A percentile compares a stretch with the other conserved stretches of the same genome.
Evolutionary conservation across 2,329 filamentous ascomycete species (phyloP).

Genomic region (Penicillium sumatraense): DNA sequence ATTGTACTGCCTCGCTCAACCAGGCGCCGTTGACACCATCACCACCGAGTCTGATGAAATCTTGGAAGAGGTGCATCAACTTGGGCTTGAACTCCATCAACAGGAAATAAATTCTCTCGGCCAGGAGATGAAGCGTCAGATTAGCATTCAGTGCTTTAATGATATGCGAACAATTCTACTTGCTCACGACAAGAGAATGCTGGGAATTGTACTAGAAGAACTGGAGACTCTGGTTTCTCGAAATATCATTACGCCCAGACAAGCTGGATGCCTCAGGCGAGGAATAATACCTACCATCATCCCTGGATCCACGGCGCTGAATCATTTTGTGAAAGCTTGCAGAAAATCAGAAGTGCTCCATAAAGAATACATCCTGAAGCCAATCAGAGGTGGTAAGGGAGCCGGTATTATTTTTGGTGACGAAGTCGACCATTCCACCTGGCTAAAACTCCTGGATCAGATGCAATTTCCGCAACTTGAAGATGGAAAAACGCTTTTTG

Average conservation of each 20-base stretch:
- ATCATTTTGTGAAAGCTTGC: slow-evolving; percentile 13
- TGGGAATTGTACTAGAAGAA: slow-evolving; percentile 37
- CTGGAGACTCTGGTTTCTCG: slow-evolving; percentile 18
- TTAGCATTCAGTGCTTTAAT: slow-evolving; percentile 35
- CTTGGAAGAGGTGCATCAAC: slow-evolving; percentile 31
- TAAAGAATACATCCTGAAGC: slow-evolving; percentile 31
- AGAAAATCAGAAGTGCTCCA: slow-evolving; percentile 14
- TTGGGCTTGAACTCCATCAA: slow-evolving; percentile 36
- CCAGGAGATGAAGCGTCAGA: slow-evolving; percentile 27
- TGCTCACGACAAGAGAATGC: slow-evolving; percentile 40
- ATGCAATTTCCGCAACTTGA: slow-evolving; percentile 13
- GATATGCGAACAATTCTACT: slow-evolving; percentile 38
- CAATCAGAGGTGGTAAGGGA: slow-evolving; percentile 27
- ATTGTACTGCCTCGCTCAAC: slow-evolving; percentile 12
- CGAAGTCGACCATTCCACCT: slow-evolving; percentile 21
- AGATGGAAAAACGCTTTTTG: slow-evolving; percentile 14
- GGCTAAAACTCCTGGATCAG: slow-evolving; percentile 23
- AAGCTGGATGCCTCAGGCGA: slow-evolving; percentile 22
- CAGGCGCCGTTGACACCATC: neutral
- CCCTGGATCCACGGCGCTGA: slow-evolving; percentile 30
- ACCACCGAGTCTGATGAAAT: slow-evolving; percentile 11
- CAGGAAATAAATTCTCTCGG: slow-evolving; percentile 29
- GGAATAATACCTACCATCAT: slow-evolving; percentile 29
- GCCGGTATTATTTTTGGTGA: slow-evolving; percentile 33
- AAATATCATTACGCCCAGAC: slow-evolving; percentile 20